Evolutionary conservation across 352 stramenopile species (phyloP).

Genomic region (Phytophthora tentaculata): DNA sequence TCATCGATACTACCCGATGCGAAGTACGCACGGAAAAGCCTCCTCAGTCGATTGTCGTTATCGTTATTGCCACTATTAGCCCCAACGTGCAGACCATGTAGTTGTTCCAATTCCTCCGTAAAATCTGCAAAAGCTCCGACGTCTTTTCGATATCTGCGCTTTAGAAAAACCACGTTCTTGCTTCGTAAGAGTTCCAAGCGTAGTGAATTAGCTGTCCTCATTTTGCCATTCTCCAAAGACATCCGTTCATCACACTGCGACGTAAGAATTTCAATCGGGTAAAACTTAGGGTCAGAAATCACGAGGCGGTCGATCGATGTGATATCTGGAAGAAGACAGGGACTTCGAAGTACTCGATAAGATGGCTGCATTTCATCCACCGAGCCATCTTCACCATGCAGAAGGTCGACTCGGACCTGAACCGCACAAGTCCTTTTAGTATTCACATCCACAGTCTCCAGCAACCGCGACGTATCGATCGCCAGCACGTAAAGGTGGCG

Average conservation of each 20-base stretch:
- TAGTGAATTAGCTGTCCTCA: constrained; percentile 58
- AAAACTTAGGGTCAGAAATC: constrained; percentile 58
- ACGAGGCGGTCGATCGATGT: constrained; percentile 59
- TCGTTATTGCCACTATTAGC: background rate
- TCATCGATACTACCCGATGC: constrained; percentile 2
- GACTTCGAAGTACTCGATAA: constrained; percentile 52
- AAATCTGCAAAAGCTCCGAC: constrained; percentile 20
- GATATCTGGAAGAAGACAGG: constrained; percentile 77
- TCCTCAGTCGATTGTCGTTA: constrained; percentile 39
- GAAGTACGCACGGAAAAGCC: constrained; percentile 48
- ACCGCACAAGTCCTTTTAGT: constrained; percentile 55
- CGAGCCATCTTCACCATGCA: constrained; percentile 5
- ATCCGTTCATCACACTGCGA: constrained; percentile 8
- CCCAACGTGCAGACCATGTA: constrained; percentile 9
- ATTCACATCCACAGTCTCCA: constrained; percentile 84
- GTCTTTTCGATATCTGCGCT: constrained; percentile 46
- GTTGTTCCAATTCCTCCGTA: constrained; percentile 25
- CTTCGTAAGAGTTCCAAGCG: constrained; percentile 62
- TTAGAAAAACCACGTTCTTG: constrained; percentile 69
- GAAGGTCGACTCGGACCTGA: constrained; percentile 52
- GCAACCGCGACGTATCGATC: constrained; percentile 69
- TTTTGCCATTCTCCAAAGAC: constrained; percentile 5
- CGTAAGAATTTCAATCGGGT: constrained; percentile 72
- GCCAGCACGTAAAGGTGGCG: constrained; percentile 93
- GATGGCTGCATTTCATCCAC: constrained; percentile 15